Percentiles rank a stretch among this genome's conserved stretches.
Conservation (phyloP, 768 basidiomycete species). For the Pholiota molesta region DNA sequence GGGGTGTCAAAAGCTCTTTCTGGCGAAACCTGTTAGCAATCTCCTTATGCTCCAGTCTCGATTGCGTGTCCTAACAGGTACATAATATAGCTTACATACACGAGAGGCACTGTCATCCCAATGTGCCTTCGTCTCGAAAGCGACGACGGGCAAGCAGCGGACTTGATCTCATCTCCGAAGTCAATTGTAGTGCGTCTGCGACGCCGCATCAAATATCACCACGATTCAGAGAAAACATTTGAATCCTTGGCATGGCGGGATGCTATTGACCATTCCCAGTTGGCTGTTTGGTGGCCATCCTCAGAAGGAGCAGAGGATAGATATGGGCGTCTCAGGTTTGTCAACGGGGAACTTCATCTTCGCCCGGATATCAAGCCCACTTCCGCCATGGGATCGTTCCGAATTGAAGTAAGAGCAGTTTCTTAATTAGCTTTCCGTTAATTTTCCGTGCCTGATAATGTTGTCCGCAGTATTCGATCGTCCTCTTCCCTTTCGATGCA, state of each 20-base stretch:
- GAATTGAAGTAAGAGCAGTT: conserved; percentile 35
- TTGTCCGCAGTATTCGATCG: conserved; percentile 35
- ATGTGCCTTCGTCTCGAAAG: conserved; percentile 35
- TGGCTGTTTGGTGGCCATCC: conserved; percentile 24
- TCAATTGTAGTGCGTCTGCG: conserved; percentile 33
- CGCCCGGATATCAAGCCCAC: conserved; percentile 38
- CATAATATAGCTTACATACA: conserved; percentile 38
- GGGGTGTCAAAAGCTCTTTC: conserved; percentile 32
- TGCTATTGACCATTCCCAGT: conserved; percentile 18
- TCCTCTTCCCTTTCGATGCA: conserved; percentile 39
- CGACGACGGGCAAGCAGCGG: conserved; percentile 36
- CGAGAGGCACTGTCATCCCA: conserved; percentile 44
- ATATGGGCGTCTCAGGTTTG: conserved; percentile 26
- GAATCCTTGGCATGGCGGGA: conserved; percentile 16
- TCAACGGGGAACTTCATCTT: conserved; percentile 43
- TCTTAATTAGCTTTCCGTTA: background rate
- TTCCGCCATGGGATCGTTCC: conserved; percentile 39
- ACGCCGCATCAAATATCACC: conserved; percentile 21
- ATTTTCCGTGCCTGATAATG: conserved; percentile 15
- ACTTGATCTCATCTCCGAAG: conserved; percentile 35
- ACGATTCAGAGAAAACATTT: conserved; percentile 13
- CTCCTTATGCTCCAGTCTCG: background rate
- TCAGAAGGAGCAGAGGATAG: conserved; percentile 26
- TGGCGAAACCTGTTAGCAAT: conserved; percentile 42
- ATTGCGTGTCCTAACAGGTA: background rate